Evolutionary conservation across 2,329 filamentous ascomycete species (phyloP).

Genomic region (Beauveria sp.): DNA sequence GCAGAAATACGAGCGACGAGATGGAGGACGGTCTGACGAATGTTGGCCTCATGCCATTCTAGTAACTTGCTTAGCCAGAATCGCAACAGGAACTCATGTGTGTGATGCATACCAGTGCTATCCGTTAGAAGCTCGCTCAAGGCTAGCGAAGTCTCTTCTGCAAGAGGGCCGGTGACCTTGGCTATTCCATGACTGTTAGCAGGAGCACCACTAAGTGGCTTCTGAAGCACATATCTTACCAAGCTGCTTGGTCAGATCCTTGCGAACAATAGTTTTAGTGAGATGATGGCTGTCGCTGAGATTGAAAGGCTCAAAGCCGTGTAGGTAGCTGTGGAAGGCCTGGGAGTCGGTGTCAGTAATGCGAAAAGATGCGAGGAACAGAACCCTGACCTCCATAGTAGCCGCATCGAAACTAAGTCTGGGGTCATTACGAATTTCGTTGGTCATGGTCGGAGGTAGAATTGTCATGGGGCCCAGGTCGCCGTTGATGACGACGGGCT

Average conservation of each 20-base stretch:
- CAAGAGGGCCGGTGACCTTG: slow-evolving; percentile 11
- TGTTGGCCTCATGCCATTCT: slow-evolving; percentile 14
- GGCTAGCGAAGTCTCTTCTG: slow-evolving; percentile 7
- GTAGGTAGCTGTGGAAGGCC: slow-evolving; percentile 13
- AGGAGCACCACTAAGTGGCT: background rate
- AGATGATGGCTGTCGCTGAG: slow-evolving; percentile 3
- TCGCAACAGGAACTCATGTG: background rate
- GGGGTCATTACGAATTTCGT: slow-evolving; percentile 18
- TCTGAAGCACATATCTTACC: slow-evolving; percentile 2
- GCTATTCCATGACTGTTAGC: background rate
- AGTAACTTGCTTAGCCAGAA: background rate
- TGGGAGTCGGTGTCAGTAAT: background rate
- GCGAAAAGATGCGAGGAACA: background rate
- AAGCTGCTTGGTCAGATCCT: slow-evolving; percentile 15
- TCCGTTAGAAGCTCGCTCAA: slow-evolving; percentile 7
- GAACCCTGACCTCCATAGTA: background rate
- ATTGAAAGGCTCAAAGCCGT: slow-evolving; percentile 14
- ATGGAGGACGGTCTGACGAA: slow-evolving; percentile 11
- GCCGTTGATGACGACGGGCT: slow-evolving; percentile 7
- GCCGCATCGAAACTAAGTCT: slow-evolving; percentile 14
- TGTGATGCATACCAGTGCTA: slow-evolving; percentile 1
- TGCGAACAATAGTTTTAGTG: slow-evolving; percentile 13
- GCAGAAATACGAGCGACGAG: slow-evolving; percentile 19
- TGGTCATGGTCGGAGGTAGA: slow-evolving; percentile 14
- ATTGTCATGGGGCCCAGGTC: slow-evolving; percentile 16